Base-by-base conservation (phyloP, 805 yeast species). In the Komagataella ulmi region DNA sequence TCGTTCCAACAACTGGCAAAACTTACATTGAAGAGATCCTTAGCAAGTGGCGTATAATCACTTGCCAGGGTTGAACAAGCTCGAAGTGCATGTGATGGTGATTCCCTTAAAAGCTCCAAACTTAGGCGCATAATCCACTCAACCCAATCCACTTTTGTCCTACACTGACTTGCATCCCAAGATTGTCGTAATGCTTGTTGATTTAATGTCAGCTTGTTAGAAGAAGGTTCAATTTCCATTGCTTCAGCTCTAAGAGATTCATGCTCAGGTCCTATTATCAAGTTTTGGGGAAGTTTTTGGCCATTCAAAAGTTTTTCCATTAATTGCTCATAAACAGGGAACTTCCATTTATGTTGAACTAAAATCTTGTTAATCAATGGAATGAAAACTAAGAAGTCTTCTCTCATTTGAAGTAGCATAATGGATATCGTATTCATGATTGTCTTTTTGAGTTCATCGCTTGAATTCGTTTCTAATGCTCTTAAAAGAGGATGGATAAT, bases 1-100 rank as follows among this genome's bases (percentile, higher is more conserved):
- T 90, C 97, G 50, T 83, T 79, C 99, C 99, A 93, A 57, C 97
- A 90, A 59, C 95, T 85, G 24, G 93, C 89, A 73, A 93, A 93
- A 59, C 96, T 87, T 19, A 95, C 89, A 61, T 93, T 93, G 72
- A 93, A 93, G 49, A 93, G 68, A 56, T 90, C 97, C 59, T 81
- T 83, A 0, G 98, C 96, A 47, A 93, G 66, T 0, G 97, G 96
- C 51, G 85, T 80, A 58, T 89, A 88, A 47, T 87, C 86, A 7
- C 88, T 81, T 0, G 97, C 97, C 50, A 93, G 70, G 7, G 85
- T 83, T 1, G 95, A 86, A 63, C 99, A 93, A 0, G 97, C 96
- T 57, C 97, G 75, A 45, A 93, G 73, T 1, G 97, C 95, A 59
- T 87, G 96, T 0, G 97, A 88, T 2, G 99, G 96, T 43, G 96